phyloP scores from a whole-genome alignment of 176 grass and related monocot species.

The Carex myosuroides region DNA sequence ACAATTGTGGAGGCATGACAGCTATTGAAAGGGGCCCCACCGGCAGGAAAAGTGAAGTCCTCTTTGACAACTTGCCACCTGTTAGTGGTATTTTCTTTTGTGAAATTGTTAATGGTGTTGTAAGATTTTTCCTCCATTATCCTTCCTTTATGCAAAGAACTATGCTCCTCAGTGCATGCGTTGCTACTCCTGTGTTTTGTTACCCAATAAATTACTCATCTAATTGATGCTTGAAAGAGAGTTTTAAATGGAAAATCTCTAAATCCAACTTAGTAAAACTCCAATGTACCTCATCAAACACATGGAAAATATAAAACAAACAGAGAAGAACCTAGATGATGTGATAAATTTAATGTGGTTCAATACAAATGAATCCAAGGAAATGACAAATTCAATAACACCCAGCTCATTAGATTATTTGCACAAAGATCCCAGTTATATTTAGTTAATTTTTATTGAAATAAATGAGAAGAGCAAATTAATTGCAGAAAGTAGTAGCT shows the following conservation, averaged over 20 bases:
- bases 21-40: constrained; percentile 37
- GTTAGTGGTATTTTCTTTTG: neutral
- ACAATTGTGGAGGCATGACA: constrained; percentile 55
- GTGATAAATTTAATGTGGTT: neutral
- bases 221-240: neutral
- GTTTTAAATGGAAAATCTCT: constrained; percentile 1
- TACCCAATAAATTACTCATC: neutral
- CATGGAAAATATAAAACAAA: neutral
- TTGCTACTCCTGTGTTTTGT: neutral
- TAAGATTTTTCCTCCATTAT: constrained; percentile 13
- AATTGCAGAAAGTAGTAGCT: neutral
- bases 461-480: neutral
- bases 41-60: constrained; percentile 26
- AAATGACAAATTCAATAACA: neutral
- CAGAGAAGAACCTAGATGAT: neutral
- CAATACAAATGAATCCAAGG: neutral
- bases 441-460: neutral
- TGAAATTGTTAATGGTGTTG: neutral
- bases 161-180: neutral
- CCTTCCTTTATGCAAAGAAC: neutral
- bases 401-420: neutral
- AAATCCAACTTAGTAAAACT: neutral
- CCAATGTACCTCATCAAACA: neutral
- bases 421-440: neutral
- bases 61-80: constrained; percentile 32